Evolutionary conservation across 2,329 filamentous ascomycete species (phyloP), one percentile per base, ranked within the genome.

Genomic region (Xylaria hypoxylon): DNA sequence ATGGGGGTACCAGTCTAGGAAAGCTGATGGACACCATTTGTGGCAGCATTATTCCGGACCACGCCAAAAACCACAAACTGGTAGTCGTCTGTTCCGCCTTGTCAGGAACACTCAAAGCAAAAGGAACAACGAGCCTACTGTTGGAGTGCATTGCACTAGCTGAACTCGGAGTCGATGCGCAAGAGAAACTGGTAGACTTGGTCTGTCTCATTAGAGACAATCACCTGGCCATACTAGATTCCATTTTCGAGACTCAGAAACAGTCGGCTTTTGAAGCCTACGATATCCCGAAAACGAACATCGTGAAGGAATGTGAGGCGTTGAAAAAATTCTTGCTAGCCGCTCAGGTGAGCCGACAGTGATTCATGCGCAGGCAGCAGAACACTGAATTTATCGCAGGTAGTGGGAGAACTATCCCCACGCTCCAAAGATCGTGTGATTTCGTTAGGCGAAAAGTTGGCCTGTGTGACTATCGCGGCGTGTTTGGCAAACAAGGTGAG

Each of bases 1-100:
- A 87, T 75, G 86, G 86, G 38, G 86, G 86, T 13, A 89, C 86
- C 42, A 86, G 84, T 70, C 80, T 89, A 38, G 86, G 86, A 66
- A 88, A 88, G 74, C 83, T 87, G 68, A 79, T 85, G 64, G 80
- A 82, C 70, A 85, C 85, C 74, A 84, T 88, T 50, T 71, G 71
- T 67, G 56, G 64, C 60, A 64, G n/a, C 59, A 78, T 74, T 56
- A 75, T 74, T 7, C 73, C 73, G 2, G 70, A 68, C 58, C 78
- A 75, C 44, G 71, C 83, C 53, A 73, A 77, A 61, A 72, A 78
- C 48, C 81, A 84, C 68, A 82, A 83, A 70, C 80, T 86, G 67
- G 85, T 85, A 62, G 80, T 87, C 45, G 84, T 87, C 62, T 87
- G 86, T 78, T 87, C 85, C 40, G 86, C 86, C 28, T 79, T 85